phyloP scores from a whole-genome alignment of 1,284 basidiomycete genomes.

The Omphalotus olearius region DNA sequence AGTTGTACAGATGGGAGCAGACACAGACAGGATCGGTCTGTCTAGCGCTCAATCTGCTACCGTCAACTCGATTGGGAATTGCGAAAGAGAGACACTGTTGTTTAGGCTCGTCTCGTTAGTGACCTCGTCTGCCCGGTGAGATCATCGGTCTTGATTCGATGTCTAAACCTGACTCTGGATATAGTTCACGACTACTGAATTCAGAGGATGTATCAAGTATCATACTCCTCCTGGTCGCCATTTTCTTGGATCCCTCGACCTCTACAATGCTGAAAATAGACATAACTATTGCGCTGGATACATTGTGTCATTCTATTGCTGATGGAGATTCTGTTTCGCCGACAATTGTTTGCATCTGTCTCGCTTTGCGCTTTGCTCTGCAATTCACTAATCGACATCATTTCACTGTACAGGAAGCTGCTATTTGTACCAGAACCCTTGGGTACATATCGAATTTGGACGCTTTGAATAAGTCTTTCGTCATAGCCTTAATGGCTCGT shows the following conservation, averaged over 20 bases:
- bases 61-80: background rate
- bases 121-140: slow-evolving; percentile 40
- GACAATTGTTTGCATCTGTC: slow-evolving; percentile 20
- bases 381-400: background rate
- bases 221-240: slow-evolving; percentile 44
- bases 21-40: slow-evolving; percentile 1
- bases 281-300: slow-evolving; percentile 41
- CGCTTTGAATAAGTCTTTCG: slow-evolving; percentile 39
- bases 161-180: background rate
- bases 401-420: slow-evolving; percentile 35
- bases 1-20: slow-evolving; percentile 17
- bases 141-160: slow-evolving; percentile 16
- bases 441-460: slow-evolving; percentile 30
- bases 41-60: background rate
- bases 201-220: slow-evolving; percentile 41
- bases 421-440: slow-evolving; percentile 41
- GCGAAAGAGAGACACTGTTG: slow-evolving; percentile 21
- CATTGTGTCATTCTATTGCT: slow-evolving; percentile 36
- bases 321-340: slow-evolving; percentile 22
- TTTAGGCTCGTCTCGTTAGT: slow-evolving; percentile 42
- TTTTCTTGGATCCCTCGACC: slow-evolving; percentile 52
- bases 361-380: slow-evolving; percentile 13
- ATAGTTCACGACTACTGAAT: slow-evolving; percentile 10
- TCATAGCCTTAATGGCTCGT: slow-evolving; percentile 49
- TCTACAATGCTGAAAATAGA: slow-evolving; percentile 39